Percentiles rank a stretch among this genome's conserved stretches.
Conservation (phyloP, 176 grass and related monocot genomes). For the Musa itinerans region DNA sequence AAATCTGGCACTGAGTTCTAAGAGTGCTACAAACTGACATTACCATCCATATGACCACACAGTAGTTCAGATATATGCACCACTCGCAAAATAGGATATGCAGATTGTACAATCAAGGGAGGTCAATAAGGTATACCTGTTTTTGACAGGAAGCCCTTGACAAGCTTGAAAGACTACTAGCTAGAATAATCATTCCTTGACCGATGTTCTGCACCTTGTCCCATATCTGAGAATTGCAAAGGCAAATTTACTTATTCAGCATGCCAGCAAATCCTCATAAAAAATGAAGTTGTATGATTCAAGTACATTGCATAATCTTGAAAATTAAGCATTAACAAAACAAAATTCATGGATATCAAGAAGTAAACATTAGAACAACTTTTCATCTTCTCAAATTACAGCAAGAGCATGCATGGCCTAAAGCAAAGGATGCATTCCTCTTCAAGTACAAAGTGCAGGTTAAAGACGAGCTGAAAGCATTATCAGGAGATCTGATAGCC, state of each 20-base stretch:
- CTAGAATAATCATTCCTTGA: slow-evolving; percentile 51
- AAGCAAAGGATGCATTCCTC: no score
- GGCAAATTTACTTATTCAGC: neutral
- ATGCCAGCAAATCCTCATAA: neutral
- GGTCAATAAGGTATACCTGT: slow-evolving; percentile 29
- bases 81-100: neutral
- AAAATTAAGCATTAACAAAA: neutral
- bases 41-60: no score
- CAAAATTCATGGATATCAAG: neutral
- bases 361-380: neutral
- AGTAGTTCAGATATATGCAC: neutral
- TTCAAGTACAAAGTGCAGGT: neutral
- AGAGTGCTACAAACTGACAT: neutral
- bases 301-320: neutral
- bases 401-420: no score
- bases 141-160: slow-evolving; percentile 50
- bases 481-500: no score
- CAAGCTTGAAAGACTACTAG: slow-evolving; percentile 70
- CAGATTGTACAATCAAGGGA: neutral
- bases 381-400: no score
- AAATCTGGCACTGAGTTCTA: neutral
- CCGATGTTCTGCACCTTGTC: slow-evolving; percentile 62
- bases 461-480: no score
- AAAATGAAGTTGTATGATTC: neutral
- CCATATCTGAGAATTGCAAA: slow-evolving; percentile 55